Conservation (phyloP, 208 protist genomes). For the Trypanosomatidae sp. region DNA sequence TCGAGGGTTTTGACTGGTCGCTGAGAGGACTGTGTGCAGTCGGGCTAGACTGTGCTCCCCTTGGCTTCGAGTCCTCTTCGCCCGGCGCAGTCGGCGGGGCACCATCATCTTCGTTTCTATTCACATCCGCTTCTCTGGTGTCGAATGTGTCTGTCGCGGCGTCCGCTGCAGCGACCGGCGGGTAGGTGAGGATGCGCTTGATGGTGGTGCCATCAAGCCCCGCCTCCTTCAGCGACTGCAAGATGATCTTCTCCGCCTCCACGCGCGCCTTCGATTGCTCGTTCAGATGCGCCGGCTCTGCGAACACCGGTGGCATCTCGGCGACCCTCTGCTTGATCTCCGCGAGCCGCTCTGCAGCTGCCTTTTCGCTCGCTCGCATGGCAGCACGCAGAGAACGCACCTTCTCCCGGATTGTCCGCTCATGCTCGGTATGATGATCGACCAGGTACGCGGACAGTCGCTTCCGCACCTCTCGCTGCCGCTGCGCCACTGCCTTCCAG, state of each 20-base stretch:
- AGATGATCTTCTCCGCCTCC: constrained; percentile 67
- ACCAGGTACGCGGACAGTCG: constrained; percentile 66
- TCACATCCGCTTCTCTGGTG: not conserved
- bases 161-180: not conserved
- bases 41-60: not conserved
- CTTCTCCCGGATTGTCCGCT: constrained; percentile 58
- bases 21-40: not conserved
- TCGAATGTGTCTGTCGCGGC: not conserved
- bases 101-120: not conserved
- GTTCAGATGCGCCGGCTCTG: constrained; percentile 71
- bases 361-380: constrained; percentile 52
- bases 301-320: constrained; percentile 81
- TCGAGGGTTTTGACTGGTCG: not conserved
- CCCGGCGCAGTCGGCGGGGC: not conserved
- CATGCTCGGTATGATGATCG: constrained; percentile 40
- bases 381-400: constrained; percentile 51
- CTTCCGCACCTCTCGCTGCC: constrained; percentile 56
- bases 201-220: constrained; percentile 66
- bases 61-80: not conserved
- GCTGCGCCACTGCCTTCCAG: constrained; percentile 28
- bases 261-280: constrained; percentile 58
- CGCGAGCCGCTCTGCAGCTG: constrained; percentile 43
- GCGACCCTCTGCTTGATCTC: constrained; percentile 76
- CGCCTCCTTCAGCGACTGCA: constrained; percentile 63
- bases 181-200: constrained; percentile 37